Evolutionary conservation across 495 filamentous ascomycete species (phyloP), one percentile per base, ranked within the genome.

Genomic region (Pyrenula massariospora): DNA sequence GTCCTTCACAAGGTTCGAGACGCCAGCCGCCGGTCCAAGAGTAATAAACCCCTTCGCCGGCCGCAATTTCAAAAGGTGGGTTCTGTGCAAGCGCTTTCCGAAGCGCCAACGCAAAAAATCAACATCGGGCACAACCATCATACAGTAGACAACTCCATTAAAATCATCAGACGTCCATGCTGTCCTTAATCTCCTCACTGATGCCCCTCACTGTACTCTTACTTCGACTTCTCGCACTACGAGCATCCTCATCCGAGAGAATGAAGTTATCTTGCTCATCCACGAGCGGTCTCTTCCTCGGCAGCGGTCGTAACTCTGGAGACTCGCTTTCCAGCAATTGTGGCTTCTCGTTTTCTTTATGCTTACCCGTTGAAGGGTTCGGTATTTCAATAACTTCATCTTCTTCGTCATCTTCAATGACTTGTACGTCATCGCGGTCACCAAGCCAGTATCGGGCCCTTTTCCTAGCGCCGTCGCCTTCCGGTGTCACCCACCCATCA

Each of bases 391-490:
- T 58, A 55, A 77, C 68, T 25, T 76, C 74, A 24, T 78, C 73
- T 36, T 83, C 77, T 49, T 79, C 80, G 20, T 79, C 71, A 15
- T 63, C 63, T 15, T 62, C 54, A 23, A 59, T 60, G 15, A 66
- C 62, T 12, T 60, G 63, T 1, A 70, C 64, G 25, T 69, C 74
- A 50, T 70, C 73, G 15, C 75, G 71, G 54, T 87, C 82, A 1
- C 89, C 89, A 15, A 95, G 75, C 91, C 91, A 96, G 65, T 84
- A 94, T 54, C 75, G 78, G 11, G 88, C 86, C 21, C 89, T 80
- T 70, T 95, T 95, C 57, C 80, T 81, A 11, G 84, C 82, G 20
- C 83, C 81, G 10, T 72, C 63, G 31, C 31, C 31, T 25, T 74
- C 71, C 0, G 78, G 73, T 2, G 75, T 74, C 20, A 78, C 55